Conservation (phyloP, 169 alveolate genomes). For the Eimeria sp. region DNA sequence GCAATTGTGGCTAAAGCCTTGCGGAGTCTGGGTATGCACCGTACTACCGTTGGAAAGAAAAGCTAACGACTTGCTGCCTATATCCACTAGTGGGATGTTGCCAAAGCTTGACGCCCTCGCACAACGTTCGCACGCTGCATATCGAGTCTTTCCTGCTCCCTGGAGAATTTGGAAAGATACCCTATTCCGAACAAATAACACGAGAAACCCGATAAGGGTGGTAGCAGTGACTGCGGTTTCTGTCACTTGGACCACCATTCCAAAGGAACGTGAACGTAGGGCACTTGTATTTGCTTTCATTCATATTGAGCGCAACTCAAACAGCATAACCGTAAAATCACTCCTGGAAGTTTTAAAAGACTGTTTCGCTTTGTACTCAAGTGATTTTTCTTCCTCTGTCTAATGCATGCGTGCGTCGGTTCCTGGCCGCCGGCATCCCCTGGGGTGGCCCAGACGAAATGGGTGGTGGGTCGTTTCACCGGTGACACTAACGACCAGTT, state of each 20-base stretch:
- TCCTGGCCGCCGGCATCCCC: too few relatives aligned
- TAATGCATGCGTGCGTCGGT: too few relatives aligned
- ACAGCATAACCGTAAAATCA: too few relatives aligned
- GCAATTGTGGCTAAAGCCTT: not conserved
- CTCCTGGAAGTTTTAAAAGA: too few relatives aligned
- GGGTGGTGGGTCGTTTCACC: not conserved
- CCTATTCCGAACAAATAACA: not conserved
- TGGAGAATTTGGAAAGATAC: not conserved
- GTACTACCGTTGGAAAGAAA: too few relatives aligned
- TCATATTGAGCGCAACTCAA: too few relatives aligned
- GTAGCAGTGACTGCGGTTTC: not conserved
- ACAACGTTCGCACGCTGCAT: not conserved
- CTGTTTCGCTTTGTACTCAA: too few relatives aligned
- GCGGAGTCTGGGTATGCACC: not conserved
- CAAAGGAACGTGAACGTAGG: too few relatives aligned
- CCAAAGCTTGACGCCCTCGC: too few relatives aligned
- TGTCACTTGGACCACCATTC: not conserved
- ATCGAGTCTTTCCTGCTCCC: not conserved
- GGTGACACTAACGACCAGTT: not conserved
- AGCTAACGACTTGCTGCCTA: too few relatives aligned
- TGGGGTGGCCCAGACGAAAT: not conserved
- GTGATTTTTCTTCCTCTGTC: too few relatives aligned
- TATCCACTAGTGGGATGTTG: too few relatives aligned
- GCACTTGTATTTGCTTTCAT: not conserved
- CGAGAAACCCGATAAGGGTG: not conserved